These are phyloP conservation scores for Nemania abortiva DNA, from an alignment of 2,329 filamentous ascomycete species.

Conservation along the genomic window DNA sequence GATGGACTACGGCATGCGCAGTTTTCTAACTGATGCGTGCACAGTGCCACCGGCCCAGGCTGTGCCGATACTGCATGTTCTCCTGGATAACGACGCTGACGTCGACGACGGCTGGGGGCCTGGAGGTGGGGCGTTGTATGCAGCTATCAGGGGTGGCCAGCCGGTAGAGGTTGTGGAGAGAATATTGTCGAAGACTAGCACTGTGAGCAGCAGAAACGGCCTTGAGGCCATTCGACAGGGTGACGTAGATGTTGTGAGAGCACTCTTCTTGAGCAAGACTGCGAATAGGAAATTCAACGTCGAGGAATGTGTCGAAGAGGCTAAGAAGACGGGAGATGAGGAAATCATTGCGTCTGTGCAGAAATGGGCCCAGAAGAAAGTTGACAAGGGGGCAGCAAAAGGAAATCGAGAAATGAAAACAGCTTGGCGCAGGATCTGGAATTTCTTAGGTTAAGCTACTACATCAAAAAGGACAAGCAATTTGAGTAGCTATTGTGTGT, in stretches of 20 bases:
- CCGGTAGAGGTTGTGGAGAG: slow-evolving; percentile 2
- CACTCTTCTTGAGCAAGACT: not conserved
- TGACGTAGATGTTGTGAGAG: not conserved
- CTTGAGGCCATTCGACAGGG: not conserved
- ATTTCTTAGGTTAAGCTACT: too few relatives aligned
- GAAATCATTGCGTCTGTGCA: not conserved
- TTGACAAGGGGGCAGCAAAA: too few relatives aligned
- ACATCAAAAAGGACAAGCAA: too few relatives aligned
- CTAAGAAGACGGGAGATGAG: not conserved
- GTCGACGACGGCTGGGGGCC: slow-evolving; percentile 9
- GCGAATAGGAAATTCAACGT: not conserved
- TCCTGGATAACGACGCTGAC: slow-evolving; percentile 7
- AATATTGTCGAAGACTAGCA: not conserved
- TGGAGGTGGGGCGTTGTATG: not conserved
- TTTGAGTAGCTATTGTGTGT: too few relatives aligned
- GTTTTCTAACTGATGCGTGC: slow-evolving; percentile 11
- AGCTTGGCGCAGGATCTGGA: too few relatives aligned
- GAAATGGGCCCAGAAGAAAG: not conserved
- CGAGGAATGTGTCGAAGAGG: slow-evolving; percentile 3
- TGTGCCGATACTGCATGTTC: slow-evolving; percentile 19
- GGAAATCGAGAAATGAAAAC: too few relatives aligned
- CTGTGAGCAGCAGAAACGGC: not conserved
- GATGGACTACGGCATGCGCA: not conserved
- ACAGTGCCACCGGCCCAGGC: not conserved
- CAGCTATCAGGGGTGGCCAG: not conserved